Conservation (phyloP, 345 rosid species). For the Corchorus capsularis region DNA sequence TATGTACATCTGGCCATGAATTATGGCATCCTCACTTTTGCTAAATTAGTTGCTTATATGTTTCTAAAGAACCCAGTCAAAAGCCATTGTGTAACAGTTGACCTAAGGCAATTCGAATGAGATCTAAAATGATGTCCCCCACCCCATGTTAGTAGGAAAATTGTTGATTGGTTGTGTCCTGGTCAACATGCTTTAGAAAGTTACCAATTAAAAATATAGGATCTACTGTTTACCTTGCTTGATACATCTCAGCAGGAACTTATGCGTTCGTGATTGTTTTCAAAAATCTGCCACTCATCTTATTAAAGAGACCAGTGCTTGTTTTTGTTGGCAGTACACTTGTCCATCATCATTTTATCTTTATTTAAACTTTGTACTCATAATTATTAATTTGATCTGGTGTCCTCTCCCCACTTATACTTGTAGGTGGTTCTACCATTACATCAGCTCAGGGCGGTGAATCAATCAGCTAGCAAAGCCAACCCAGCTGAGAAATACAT, state of each 20-base stretch:
- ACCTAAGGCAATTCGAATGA: neutral
- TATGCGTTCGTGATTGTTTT: neutral
- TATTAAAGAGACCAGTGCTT: neutral
- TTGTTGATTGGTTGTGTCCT: neutral
- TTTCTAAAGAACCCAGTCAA: neutral
- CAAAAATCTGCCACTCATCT: neutral
- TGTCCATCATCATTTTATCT: neutral
- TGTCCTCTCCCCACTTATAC: neutral
- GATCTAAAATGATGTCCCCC: neutral
- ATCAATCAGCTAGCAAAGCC: conserved; percentile 76
- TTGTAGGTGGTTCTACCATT: conserved; percentile 72
- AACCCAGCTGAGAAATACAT: conserved; percentile 79
- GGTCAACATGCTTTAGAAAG: neutral
- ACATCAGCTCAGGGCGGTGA: conserved; percentile 71
- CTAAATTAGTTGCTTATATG: neutral
- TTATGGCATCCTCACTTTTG: neutral
- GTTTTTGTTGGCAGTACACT: neutral
- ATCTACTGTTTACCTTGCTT: neutral
- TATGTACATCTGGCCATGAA: neutral
- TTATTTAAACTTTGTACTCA: neutral
- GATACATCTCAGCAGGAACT: neutral
- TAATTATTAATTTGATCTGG: conserved; percentile 5
- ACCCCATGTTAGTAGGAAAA: neutral
- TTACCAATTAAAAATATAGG: neutral
- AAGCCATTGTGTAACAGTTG: neutral